These are phyloP conservation scores for Cadophora malorum DNA, from an alignment of 2,329 filamentous ascomycete species.

Conservation along the genomic window DNA sequence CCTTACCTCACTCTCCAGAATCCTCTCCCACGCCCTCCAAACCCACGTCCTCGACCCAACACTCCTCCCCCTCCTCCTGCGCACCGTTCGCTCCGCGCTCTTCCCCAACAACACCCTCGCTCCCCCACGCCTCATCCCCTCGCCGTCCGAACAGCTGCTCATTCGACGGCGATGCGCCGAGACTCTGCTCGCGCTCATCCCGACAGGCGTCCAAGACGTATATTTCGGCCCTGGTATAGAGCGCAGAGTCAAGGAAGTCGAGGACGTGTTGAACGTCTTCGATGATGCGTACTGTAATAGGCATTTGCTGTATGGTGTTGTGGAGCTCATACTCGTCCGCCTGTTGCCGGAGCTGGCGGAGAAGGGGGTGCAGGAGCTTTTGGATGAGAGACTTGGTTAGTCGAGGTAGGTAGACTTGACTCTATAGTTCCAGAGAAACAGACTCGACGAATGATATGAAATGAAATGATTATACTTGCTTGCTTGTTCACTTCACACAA, in stretches of 20 bases:
- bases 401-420: neutral
- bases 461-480: neutral
- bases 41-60: constrained; percentile 66
- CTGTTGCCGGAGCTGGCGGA: constrained; percentile 85
- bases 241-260: constrained; percentile 46
- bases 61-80: constrained; percentile 70
- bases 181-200: constrained; percentile 57
- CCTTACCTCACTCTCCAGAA: constrained; percentile 34
- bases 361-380: constrained; percentile 72
- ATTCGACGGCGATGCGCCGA: constrained; percentile 73
- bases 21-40: constrained; percentile 62
- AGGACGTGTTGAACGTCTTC: constrained; percentile 73
- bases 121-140: constrained; percentile 65
- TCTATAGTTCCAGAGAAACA: neutral
- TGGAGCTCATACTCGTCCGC: constrained; percentile 83
- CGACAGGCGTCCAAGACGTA: constrained; percentile 45
- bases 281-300: constrained; percentile 90
- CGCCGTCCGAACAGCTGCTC: constrained; percentile 62
- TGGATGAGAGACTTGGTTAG: constrained; percentile 70
- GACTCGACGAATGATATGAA: neutral
- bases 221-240: constrained; percentile 52
- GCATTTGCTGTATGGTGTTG: constrained; percentile 81
- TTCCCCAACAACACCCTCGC: constrained; percentile 86
- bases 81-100: constrained; percentile 75
- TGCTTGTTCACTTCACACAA: neutral